Evolutionary conservation across 768 basidiomycete genomes (phyloP).

Genomic region (Tricholoma sp.): DNA sequence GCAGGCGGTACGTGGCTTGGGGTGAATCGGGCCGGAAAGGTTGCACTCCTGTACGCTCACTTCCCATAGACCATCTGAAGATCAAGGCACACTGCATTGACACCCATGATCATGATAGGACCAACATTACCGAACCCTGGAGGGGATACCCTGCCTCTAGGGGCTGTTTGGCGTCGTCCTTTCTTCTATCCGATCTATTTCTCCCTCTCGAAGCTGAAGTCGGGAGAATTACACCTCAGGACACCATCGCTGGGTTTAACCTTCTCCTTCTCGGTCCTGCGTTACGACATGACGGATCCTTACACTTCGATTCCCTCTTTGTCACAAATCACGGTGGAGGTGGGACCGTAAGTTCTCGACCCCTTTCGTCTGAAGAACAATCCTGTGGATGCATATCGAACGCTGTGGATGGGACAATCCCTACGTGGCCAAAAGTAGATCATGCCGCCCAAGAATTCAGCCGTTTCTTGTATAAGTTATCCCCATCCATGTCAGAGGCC

Average conservation of each 20-base stretch:
- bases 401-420: slow-evolving; percentile 59
- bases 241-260: slow-evolving; percentile 72
- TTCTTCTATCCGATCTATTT: slow-evolving; percentile 51
- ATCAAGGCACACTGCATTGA: slow-evolving; percentile 17
- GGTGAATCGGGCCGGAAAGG: slow-evolving; percentile 54
- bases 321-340: slow-evolving; percentile 73
- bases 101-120: slow-evolving; percentile 42
- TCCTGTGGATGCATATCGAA: slow-evolving; percentile 65
- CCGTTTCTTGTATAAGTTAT: slow-evolving; percentile 33
- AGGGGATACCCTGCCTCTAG: slow-evolving; percentile 51
- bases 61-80: slow-evolving; percentile 1
- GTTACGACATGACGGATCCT: slow-evolving; percentile 18
- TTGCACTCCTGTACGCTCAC: slow-evolving; percentile 64
- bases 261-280: slow-evolving; percentile 58
- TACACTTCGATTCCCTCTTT: slow-evolving; percentile 48
- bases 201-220: slow-evolving; percentile 45
- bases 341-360: slow-evolving; percentile 47
- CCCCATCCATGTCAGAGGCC: slow-evolving; percentile 38
- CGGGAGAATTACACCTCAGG: slow-evolving; percentile 38
- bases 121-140: slow-evolving; percentile 77
- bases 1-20: slow-evolving; percentile 87
- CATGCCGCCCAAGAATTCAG: slow-evolving; percentile 48
- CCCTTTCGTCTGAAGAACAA: slow-evolving; percentile 46
- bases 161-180: slow-evolving; percentile 62
- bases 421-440: slow-evolving; percentile 71